phyloP scores from a whole-genome alignment of 225 moss, liverwort and hornwort species.

The Climacium dendroides region DNA sequence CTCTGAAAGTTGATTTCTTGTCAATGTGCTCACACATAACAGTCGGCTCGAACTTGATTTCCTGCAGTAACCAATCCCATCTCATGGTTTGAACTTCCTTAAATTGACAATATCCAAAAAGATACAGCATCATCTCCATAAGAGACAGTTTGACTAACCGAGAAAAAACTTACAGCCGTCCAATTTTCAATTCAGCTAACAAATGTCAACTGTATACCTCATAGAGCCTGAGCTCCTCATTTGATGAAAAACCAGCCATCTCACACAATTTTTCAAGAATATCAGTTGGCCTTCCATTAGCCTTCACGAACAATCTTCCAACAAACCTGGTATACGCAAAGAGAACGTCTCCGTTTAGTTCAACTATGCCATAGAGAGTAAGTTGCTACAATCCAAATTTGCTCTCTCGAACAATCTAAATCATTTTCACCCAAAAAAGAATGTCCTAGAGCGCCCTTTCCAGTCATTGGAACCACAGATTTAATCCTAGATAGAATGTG shows the following conservation, averaged over 20 bases:
- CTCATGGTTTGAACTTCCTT: background rate
- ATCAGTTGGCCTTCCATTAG: constrained; percentile 32
- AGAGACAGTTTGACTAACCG: background rate
- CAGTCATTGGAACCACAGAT: background rate
- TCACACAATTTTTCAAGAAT: constrained; percentile 50
- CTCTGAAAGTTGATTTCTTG: constrained; percentile 42
- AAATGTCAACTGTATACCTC: constrained; percentile 20
- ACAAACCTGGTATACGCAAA: constrained; percentile 47
- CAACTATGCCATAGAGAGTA: background rate
- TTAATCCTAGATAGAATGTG: background rate
- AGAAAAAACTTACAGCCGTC: background rate
- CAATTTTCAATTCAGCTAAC: background rate
- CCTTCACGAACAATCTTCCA: constrained; percentile 38
- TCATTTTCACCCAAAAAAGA: background rate
- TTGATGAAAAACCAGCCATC: constrained; percentile 43
- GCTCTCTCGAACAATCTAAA: background rate
- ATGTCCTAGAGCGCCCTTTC: background rate
- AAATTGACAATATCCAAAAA: background rate
- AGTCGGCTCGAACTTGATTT: constrained; percentile 97
- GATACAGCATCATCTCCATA: background rate
- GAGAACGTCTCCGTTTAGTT: background rate
- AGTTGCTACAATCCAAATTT: background rate
- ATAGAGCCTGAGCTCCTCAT: constrained; percentile 36
- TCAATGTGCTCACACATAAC: constrained; percentile 95
- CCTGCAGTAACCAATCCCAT: constrained; percentile 41